These are phyloP conservation scores for Chaetomium sp. DNA, from an alignment of 2,329 filamentous ascomycete species.

Conservation along the genomic window DNA sequence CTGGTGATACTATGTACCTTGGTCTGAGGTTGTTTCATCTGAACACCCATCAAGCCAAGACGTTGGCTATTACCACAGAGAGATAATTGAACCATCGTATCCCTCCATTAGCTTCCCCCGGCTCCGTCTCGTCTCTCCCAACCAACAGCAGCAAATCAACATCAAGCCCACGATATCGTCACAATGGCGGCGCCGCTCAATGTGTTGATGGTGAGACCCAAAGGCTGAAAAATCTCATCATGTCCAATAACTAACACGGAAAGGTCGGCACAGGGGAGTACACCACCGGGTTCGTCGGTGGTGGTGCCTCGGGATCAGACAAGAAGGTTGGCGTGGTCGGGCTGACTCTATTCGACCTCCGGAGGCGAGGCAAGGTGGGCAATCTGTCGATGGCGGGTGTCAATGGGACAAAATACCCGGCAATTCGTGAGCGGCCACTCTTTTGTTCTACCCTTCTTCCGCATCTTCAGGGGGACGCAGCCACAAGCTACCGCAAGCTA, in stretches of 20 bases:
- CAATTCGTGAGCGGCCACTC: conserved; percentile 61
- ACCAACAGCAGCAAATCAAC: background rate
- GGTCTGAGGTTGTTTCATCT: too few relatives aligned
- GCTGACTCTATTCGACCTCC: conserved; percentile 80
- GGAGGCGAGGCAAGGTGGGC: conserved; percentile 80
- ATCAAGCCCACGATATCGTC: background rate
- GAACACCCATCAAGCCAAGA: too few relatives aligned
- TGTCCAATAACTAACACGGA: conserved; percentile 7
- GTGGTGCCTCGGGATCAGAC: conserved; percentile 76
- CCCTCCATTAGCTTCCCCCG: background rate
- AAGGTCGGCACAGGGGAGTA: conserved; percentile 94
- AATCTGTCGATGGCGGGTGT: conserved; percentile 85
- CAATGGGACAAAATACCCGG: conserved; percentile 82
- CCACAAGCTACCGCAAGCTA: background rate
- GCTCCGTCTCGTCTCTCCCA: background rate
- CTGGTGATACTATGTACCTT: background rate
- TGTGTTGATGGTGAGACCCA: conserved; percentile 59
- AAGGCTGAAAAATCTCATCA: background rate
- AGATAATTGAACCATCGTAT: background rate
- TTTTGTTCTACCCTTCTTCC: background rate
- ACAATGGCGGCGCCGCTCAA: conserved; percentile 43
- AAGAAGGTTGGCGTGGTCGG: conserved; percentile 96
- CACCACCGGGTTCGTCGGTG: conserved; percentile 88
- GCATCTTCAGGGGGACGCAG: background rate
- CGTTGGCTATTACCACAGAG: too few relatives aligned